These are phyloP conservation scores for Sporothrix luriei DNA, from an alignment of 2,329 filamentous ascomycete genomes.

Conservation along the genomic window DNA sequence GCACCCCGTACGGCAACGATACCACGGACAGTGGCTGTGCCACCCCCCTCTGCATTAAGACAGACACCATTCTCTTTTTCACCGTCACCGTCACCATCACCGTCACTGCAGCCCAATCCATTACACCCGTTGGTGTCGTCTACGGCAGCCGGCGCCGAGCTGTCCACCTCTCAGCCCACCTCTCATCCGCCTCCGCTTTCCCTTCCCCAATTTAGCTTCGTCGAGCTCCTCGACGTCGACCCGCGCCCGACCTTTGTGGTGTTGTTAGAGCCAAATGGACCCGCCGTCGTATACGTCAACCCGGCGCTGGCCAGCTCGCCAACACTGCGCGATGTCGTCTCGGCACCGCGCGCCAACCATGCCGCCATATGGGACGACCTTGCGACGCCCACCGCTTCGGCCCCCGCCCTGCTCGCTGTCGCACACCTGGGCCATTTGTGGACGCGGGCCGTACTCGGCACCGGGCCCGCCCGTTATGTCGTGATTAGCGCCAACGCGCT, in stretches of 20 bases:
- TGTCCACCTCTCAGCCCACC: background rate
- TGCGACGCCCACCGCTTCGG: background rate
- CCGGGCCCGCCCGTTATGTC: conserved; percentile 26
- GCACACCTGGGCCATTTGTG: conserved; percentile 31
- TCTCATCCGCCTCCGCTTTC: conserved; percentile 3
- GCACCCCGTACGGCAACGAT: background rate
- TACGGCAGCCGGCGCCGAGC: background rate
- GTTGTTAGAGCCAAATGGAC: conserved; percentile 6
- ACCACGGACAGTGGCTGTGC: conserved; percentile 6
- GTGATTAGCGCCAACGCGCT: conserved; percentile 34
- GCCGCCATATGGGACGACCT: conserved; percentile 39
- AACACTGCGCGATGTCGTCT: conserved; percentile 34
- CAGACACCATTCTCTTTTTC: background rate
- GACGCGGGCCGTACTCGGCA: conserved; percentile 33
- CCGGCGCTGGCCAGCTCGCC: conserved; percentile 38
- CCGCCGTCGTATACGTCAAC: conserved; percentile 39
- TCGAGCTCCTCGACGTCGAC: conserved; percentile 47
- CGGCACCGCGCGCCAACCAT: conserved; percentile 31
- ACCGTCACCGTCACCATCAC: background rate
- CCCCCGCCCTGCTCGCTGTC: background rate
- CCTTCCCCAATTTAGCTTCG: conserved; percentile 39
- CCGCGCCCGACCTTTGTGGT: conserved; percentile 45
- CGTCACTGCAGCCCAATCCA: background rate
- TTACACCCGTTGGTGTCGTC: background rate
- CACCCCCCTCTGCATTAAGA: background rate